phyloP scores from a whole-genome alignment of 306 rosid genomes.

The Vigna mungo region DNA sequence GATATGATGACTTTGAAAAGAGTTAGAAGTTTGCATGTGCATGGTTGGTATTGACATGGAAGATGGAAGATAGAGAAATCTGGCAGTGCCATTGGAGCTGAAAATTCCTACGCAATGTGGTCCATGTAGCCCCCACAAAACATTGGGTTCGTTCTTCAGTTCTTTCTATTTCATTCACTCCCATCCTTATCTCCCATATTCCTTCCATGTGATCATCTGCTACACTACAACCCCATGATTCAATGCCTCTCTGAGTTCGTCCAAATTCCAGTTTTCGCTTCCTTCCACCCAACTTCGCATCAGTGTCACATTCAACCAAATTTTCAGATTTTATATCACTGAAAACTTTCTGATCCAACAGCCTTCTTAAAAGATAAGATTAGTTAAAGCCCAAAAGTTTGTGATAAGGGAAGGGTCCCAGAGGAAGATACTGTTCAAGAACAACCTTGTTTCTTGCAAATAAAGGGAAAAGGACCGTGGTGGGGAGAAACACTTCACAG shows the following conservation, averaged over 20 bases:
- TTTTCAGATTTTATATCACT: conserved; percentile 10
- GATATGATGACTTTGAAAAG: not conserved
- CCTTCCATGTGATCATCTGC: conserved; percentile 44
- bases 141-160: not conserved
- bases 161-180: conserved; percentile 38
- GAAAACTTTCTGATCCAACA: conserved; percentile 19
- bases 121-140: conserved; percentile 43
- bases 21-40: conserved; percentile 23
- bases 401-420: not conserved
- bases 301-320: conserved; percentile 9
- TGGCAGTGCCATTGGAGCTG: conserved; percentile 21
- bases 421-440: conserved; percentile 17
- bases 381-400: not conserved
- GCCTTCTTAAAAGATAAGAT: conserved; percentile 9
- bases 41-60: conserved; percentile 4
- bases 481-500: not conserved
- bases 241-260: conserved; percentile 33
- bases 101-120: conserved; percentile 34
- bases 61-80: not conserved
- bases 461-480: conserved; percentile 35
- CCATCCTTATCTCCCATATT: conserved; percentile 48
- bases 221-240: conserved; percentile 8
- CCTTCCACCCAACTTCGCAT: not conserved
- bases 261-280: conserved; percentile 35
- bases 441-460: not conserved